Percentiles rank a stretch among this genome's conserved stretches.
Evolutionary conservation across 208 protist species (phyloP).

Genomic region (Willaertia magna): DNA sequence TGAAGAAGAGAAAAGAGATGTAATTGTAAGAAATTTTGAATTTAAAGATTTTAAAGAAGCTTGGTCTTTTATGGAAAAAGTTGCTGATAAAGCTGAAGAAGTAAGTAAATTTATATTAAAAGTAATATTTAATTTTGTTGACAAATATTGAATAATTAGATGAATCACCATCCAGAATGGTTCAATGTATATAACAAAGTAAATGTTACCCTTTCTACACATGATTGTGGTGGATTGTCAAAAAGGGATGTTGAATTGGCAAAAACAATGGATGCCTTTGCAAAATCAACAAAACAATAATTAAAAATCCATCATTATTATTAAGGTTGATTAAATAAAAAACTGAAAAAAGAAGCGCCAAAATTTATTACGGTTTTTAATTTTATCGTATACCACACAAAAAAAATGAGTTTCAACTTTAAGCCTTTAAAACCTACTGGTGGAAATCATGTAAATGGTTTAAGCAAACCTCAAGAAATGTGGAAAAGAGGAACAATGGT

Average conservation of each 20-base stretch:
- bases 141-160: too few relatives aligned
- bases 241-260: slow-evolving; percentile 36
- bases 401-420: too few relatives aligned
- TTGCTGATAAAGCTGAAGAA: slow-evolving; percentile 57
- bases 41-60: slow-evolving; percentile 72
- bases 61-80: slow-evolving; percentile 67
- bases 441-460: too few relatives aligned
- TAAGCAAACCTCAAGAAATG: too few relatives aligned
- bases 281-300: background rate
- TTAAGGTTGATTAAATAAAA: background rate
- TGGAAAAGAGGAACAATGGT: background rate
- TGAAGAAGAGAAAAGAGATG: slow-evolving; percentile 6
- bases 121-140: too few relatives aligned
- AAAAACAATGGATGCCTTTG: background rate
- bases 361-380: too few relatives aligned
- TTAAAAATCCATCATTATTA: background rate
- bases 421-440: too few relatives aligned
- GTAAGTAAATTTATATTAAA: slow-evolving; percentile 4
- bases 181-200: slow-evolving; percentile 85
- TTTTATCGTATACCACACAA: too few relatives aligned
- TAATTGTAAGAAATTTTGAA: slow-evolving; percentile 40
- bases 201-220: slow-evolving; percentile 73
- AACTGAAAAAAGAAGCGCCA: too few relatives aligned
- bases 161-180: slow-evolving; percentile 84
- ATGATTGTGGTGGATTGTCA: slow-evolving; percentile 66